Evolutionary conservation across 306 rosid species (phyloP), one percentile per base, ranked within the genome.

Genomic region (Fagus crenata): DNA sequence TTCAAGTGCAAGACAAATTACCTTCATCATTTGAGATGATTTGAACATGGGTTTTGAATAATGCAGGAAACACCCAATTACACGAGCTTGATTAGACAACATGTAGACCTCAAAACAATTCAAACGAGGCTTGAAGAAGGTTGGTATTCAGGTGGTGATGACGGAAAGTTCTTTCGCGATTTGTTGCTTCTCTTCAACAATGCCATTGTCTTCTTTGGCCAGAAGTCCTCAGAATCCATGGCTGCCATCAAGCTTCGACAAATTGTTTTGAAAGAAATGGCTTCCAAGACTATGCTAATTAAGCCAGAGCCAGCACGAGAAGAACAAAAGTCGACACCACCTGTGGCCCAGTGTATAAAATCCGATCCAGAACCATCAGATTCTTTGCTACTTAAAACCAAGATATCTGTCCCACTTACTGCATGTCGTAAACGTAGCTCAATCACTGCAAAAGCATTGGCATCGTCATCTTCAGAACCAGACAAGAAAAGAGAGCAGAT

Each of bases 391-490:
- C 65, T 73, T 49, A 81, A 81, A 72, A 53, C 81, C 6, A 81
- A 81, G 18, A 64, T 81, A 9, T 75, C 84, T 1, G 46, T 81
- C 49, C 84, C 84, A 35, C 13, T 72, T 69, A 77, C 43, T 65
- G 85, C 85, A 55, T 77, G 85, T 37, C 75, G 85, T 14, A 81
- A 81, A 35, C 85, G 85, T 71, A 81, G 81, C 67, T 81, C 85
- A 49, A 77, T 81, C 40, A 49, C 81, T 2, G 85, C 72, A 13
- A 81, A 77, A 81, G 81, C 75, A 54, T 81, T 81, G 33, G 77
- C 81, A 33, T 77, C 85, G 18, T 81, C 85, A 18, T 81, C 81
- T 42, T 72, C 65, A 2, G 78, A 71, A 72, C 54, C 75, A 2
- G 84, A 76, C 46, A 53, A 35, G 11, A 81, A 65, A 65, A 76